Conservation (phyloP, 179 eudicot genomes). For the Sideroxylon spinosum region DNA sequence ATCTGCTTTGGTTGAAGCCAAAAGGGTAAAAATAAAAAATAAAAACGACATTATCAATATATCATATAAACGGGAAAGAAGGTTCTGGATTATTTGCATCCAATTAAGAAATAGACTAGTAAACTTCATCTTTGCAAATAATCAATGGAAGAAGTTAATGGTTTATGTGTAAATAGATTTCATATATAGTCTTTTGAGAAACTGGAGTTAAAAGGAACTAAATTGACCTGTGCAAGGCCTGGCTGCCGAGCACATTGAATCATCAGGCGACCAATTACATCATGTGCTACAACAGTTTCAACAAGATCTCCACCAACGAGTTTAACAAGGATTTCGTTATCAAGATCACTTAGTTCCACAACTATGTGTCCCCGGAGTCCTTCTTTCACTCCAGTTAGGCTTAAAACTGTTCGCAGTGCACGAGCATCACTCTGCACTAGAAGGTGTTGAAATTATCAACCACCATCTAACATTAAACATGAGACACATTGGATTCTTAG, state of each 20-base stretch:
- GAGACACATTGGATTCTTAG: not conserved
- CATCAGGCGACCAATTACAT: constrained; percentile 94
- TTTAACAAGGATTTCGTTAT: constrained; percentile 90
- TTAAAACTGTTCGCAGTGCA: constrained; percentile 84
- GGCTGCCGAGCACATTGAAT: constrained; percentile 98
- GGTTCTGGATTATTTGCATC: constrained; percentile 5
- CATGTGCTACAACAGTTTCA: constrained; percentile 96
- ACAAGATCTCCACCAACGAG: constrained; percentile 91
- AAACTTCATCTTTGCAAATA: not conserved
- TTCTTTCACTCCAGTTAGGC: constrained; percentile 89
- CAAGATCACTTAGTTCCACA: constrained; percentile 90
- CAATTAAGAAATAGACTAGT: not conserved
- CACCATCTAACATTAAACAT: not conserved
- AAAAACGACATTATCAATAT: not conserved
- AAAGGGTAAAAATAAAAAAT: constrained; percentile 1
- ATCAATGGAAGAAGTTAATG: not conserved
- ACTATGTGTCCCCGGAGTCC: constrained; percentile 89
- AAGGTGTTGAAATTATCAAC: not conserved
- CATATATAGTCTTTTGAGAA: not conserved
- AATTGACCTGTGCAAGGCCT: constrained; percentile 90
- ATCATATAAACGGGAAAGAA: constrained; percentile 1
- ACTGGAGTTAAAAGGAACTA: not conserved
- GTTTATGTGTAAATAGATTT: not conserved
- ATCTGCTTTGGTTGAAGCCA: constrained; percentile 30
- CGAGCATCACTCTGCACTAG: constrained; percentile 83